Evolutionary conservation across 1,139 yeast genomes (phyloP), one percentile per base, ranked within the genome.

Genomic region (Suhomyces chickasaworum): DNA sequence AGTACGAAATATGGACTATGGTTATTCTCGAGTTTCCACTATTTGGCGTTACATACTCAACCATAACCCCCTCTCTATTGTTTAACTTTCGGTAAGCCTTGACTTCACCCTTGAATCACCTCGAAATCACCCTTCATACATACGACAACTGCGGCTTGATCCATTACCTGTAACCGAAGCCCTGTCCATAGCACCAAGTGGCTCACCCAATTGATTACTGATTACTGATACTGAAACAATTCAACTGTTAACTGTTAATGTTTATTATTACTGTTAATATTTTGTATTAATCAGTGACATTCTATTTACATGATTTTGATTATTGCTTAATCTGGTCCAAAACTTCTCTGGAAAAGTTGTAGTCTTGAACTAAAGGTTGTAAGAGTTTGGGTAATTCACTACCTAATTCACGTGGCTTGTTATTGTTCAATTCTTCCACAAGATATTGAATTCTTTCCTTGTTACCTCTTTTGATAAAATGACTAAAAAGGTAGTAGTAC

Each of bases 401-500:
- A n/a, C 85, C 84, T 40, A 69, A 73, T 58, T 57, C 63, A 48
- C 39, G 37, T 38, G 68, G 49, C 25, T 61, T 53, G 25, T 58
- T 57, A 5, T 54, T 56, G 2, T 57, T 63, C 50, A 78, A 53
- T 46, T 71, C 73, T 17, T 68, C 61, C 21, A 81, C 56, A 20
- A 78, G 57, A 45, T 57, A 56, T 45, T 73, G 69, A 20, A 79
- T 69, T 36, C 59, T 55, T 7, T 63, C 68, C 30, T 48, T 47
- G 47, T 76, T 67, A 32, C 63, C 63, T 40, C 61, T 60, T 44
- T 66, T 66, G 43, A 55, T 46, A 41, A 77, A 81, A 51, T 75
- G 76, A 39, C 64, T 65, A 44, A 86, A 61, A 53, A 84, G 61
- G 64, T 71, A 84, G 60, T 73, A 81, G 61, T 69, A 84, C 9